Conservation (phyloP, 2,329 filamentous ascomycete species). For the Botrytis deweyae region DNA sequence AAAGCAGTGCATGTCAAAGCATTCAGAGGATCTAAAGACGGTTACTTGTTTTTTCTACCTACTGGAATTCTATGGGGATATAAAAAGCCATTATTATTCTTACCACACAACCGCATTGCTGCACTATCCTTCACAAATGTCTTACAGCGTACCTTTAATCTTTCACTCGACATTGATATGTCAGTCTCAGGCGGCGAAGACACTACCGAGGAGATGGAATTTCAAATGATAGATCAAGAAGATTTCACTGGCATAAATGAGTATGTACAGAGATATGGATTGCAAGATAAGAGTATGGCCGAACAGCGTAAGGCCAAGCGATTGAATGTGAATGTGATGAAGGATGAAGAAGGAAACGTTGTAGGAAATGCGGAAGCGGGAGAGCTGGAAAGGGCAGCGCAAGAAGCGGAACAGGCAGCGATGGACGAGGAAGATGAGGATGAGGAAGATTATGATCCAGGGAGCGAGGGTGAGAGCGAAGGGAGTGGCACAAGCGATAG, state of each 20-base stretch:
- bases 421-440: constrained; percentile 61
- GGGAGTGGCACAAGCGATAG: constrained; percentile 30
- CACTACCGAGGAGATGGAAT: constrained; percentile 59
- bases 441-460: constrained; percentile 65
- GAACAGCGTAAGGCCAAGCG: constrained; percentile 65
- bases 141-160: constrained; percentile 67
- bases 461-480: constrained; percentile 43
- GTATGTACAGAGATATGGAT: constrained; percentile 60
- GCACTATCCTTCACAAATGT: constrained; percentile 68
- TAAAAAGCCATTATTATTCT: constrained; percentile 66
- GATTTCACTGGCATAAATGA: constrained; percentile 63
- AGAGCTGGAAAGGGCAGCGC: constrained; percentile 38
- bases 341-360: constrained; percentile 44
- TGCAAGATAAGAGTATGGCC: constrained; percentile 68
- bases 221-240: constrained; percentile 68
- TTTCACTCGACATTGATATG: constrained; percentile 56
- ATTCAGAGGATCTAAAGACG: constrained; percentile 67
- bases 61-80: constrained; percentile 68
- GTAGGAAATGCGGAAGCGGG: constrained; percentile 44
- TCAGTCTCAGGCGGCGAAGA: constrained; percentile 47
- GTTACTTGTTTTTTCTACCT: constrained; percentile 65
- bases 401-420: constrained; percentile 45
- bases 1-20: constrained; percentile 65
- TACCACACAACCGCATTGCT: constrained; percentile 59
- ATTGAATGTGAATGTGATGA: constrained; percentile 53